Base-by-base conservation (phyloP, 108 stramenopile genomes). In the Pseudonitzschia multistriata region DNA sequence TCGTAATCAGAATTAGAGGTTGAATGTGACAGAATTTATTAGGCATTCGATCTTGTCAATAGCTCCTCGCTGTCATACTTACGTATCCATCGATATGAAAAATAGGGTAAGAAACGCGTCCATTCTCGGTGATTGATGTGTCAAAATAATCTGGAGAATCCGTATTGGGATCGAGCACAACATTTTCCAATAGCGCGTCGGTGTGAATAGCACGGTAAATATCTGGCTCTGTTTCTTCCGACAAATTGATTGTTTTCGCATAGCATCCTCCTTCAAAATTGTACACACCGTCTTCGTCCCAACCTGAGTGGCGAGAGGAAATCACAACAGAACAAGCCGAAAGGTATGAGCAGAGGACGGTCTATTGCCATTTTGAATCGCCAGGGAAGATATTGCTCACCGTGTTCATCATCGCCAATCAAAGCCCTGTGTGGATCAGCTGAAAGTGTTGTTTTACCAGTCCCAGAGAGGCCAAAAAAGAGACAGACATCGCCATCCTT, bases 251-350 rank as follows among this genome's bases (percentile, higher is more conserved):
- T 35, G 98, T 98, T 88, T 98, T 98, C 74, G 98, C 98, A 74
- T 98, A 98, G 83, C 98, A 98, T 30, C 98, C 98, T 49, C 98
- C 98, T 77, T 98, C 98, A 79, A 98, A 96, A 85, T 98, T 98
- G 83, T 93, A 98, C 60, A 98, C 80, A 48, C 98, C 98, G 34
- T 96, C 77, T 56, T 98, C 91, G 72, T 98, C 98, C 98, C 98
- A 98, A 62, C 97, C 57, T 59, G n/a, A 55, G 22, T 55, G 27
- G 8, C 27, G 14, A 19, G 24, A 52, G 50, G 25, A 8, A 52
- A 52, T 49, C 4, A 17, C 49, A 17, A 4, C 11, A 25, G 8
- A 25, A 2, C 22, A 52, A 24, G 24, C 8, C 1, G 22, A 45
- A 45, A 8, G n/a, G n/a, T n/a, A n/a, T n/a, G n/a, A n/a, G n/a